phyloP scores from a whole-genome alignment of 1,139 yeast genomes.

The Taphrina betulina region DNA sequence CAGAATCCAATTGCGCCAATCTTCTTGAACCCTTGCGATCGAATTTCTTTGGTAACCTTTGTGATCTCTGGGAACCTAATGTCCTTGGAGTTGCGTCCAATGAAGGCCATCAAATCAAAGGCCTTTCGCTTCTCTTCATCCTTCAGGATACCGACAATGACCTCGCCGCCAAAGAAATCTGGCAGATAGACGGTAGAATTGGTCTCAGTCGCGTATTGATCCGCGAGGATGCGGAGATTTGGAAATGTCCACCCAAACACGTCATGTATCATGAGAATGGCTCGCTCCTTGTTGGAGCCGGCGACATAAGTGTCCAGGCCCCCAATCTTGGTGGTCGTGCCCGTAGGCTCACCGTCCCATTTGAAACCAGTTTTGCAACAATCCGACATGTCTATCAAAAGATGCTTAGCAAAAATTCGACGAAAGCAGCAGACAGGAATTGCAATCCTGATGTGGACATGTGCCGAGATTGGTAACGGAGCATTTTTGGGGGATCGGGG shows the following conservation, averaged over 20 bases:
- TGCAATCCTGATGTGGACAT: too few species aligned
- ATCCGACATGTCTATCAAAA: too few species aligned
- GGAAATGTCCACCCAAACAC: constrained; percentile 16
- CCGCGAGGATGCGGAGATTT: constrained; percentile 15
- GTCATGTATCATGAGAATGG: constrained; percentile 12
- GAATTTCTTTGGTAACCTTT: not conserved
- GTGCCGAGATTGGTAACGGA: too few species aligned
- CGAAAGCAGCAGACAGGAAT: too few species aligned
- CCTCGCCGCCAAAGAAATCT: not conserved
- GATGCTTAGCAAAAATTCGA: too few species aligned
- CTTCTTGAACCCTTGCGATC: not conserved
- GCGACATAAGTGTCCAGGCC: constrained; percentile 11
- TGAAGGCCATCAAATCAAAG: not conserved
- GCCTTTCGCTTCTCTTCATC: not conserved
- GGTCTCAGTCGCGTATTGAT: constrained; percentile 1
- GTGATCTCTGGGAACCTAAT: not conserved
- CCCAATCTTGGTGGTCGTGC: not conserved
- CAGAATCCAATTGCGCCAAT: constrained; percentile 7
- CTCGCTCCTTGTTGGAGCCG: constrained; percentile 1
- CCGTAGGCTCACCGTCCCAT: constrained; percentile 1
- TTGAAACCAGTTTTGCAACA: constrained; percentile 10
- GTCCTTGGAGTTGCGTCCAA: constrained; percentile 7
- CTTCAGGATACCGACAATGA: constrained; percentile 1
- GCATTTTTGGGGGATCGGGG: too few species aligned
- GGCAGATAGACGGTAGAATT: constrained; percentile 11